A percentile compares a stretch with the other conserved stretches of the same genome.
Evolutionary conservation across 164 flowering plant species (phyloP).

Genomic region (Magnolia changhungtana): DNA sequence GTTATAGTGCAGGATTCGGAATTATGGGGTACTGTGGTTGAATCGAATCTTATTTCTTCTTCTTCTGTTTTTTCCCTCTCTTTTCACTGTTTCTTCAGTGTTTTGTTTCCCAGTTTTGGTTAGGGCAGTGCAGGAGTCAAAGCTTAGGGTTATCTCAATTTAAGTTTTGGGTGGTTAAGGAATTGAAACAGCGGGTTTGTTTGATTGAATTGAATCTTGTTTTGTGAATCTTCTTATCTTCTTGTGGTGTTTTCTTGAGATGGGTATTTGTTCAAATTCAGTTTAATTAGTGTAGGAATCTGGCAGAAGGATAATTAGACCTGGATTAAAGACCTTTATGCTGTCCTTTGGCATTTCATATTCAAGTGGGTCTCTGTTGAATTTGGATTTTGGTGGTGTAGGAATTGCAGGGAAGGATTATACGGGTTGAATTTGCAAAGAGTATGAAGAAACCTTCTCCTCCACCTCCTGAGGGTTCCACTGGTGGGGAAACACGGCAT

Average conservation of each 20-base stretch:
- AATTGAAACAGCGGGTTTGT: not conserved
- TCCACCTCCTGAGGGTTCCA: constrained; percentile 27
- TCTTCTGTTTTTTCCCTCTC: not conserved
- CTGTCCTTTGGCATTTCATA: not conserved
- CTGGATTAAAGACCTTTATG: not conserved
- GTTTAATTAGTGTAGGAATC: not conserved
- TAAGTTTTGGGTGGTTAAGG: not conserved
- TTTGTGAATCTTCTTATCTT: not conserved
- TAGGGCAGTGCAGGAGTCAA: not conserved
- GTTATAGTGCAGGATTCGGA: not conserved
- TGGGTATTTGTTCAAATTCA: too few relatives aligned
- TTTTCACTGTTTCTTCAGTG: not conserved
- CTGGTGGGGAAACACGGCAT: constrained; percentile 50
- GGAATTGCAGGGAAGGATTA: constrained; percentile 73
- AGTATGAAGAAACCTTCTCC: constrained; percentile 59
- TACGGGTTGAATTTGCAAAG: constrained; percentile 70
- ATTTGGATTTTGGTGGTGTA: constrained; percentile 24
- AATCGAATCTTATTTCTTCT: not conserved
- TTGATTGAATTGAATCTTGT: not conserved
- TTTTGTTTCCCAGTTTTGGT: not conserved
- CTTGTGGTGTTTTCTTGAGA: not conserved
- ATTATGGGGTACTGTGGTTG: not conserved
- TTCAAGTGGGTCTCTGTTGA: not conserved
- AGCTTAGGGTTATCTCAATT: not conserved
- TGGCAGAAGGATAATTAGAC: not conserved